These are phyloP conservation scores for Tuber magnatum DNA, from an alignment of 495 filamentous ascomycete genomes.

Conservation along the genomic window DNA sequence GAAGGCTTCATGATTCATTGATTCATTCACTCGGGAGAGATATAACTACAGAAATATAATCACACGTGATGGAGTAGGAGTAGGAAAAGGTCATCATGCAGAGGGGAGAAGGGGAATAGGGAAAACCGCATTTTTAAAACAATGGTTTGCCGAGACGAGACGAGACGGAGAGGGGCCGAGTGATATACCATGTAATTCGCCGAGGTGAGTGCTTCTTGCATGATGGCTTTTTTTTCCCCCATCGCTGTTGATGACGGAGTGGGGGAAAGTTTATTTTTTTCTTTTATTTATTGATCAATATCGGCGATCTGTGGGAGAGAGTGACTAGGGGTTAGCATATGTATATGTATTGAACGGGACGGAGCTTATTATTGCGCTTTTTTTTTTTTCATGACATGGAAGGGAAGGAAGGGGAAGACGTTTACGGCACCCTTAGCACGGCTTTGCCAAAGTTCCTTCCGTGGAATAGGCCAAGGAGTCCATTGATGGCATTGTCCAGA, in stretches of 20 bases:
- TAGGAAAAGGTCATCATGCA: not conserved
- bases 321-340: not conserved
- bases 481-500: constrained; percentile 74
- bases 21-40: not conserved
- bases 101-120: not conserved
- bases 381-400: not conserved
- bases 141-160: not conserved
- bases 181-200: not conserved
- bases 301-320: not conserved
- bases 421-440: constrained; percentile 24
- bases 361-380: not conserved
- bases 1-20: not conserved
- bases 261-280: not conserved
- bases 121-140: not conserved
- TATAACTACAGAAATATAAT: not conserved
- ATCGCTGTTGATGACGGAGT: not conserved
- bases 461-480: constrained; percentile 75
- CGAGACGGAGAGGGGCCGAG: not conserved
- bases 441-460: constrained; percentile 94
- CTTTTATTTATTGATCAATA: not conserved
- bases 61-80: not conserved
- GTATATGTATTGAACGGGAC: not conserved
- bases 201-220: not conserved
- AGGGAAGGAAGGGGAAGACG: constrained; percentile 8
- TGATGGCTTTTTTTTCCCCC: not conserved